Evolutionary conservation across 106 monocot species (phyloP), one percentile per base, ranked within the genome.

Genomic region (Dioscorea zingiberensis): DNA sequence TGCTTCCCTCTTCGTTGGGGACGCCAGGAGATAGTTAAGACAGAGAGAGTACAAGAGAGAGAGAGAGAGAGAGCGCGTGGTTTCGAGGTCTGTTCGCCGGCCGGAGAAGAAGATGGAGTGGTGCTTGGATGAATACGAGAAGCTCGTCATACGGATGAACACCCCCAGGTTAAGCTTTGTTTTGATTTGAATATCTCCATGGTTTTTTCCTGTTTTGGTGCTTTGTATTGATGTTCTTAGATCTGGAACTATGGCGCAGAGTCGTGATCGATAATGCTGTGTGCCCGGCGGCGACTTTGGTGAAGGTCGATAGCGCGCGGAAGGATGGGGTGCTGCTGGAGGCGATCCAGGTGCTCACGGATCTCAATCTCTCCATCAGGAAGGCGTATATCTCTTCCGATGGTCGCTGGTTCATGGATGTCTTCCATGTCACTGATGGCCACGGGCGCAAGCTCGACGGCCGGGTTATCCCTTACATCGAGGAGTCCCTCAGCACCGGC

Each of bases 61-160:
- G n/a, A n/a, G n/a, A n/a, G n/a, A n/a, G 1, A 10, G 38, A 6
- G 38, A 10, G 38, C 38, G 6, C 10, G 38, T 38, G 38, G 9
- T 38, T 38, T n/a, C 10, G 38, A 38, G 38, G 38, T 38, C 38
- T 38, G 0, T 8, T 38, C 38, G 38, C 4, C 4, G 19, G 51
- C 51, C 19, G 15, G 51, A 51, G 51, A 51, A 51, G 44, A 19
- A 63, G 57, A 80, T 80, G 84, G 72, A 69, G 47, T 76, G 75
- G 79, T 48, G 65, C 27, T 51, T 74, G 65, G 81, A 87, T 32
- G 87, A 80, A 71, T 87, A 83, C 74, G 78, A 87, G 72, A 87
- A 83, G 74, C 74, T 84, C 1, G 78, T 84, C 46, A 72, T 71
- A 62, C 65, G 84, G 55, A 84, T 88, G 88, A 84, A 84, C 70